phyloP scores from a whole-genome alignment of 2,329 filamentous ascomycete species.

The Acrodontium crateriforme region DNA sequence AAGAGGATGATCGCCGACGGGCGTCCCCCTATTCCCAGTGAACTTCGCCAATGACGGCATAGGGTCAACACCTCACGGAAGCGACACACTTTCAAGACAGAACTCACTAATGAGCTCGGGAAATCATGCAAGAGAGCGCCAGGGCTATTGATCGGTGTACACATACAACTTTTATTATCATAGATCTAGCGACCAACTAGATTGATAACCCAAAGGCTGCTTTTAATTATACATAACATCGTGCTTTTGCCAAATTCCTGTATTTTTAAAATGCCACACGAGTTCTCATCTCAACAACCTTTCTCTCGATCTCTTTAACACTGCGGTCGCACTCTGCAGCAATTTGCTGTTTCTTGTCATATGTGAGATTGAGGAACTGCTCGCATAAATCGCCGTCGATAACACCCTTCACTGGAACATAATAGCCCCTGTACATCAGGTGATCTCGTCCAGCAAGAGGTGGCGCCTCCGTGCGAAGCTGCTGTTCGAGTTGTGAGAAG shows the following conservation, averaged over 20 bases:
- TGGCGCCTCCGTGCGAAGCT: constrained; percentile 72
- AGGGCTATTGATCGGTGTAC: too few relatives aligned
- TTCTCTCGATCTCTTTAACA: constrained; percentile 85
- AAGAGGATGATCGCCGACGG: too few relatives aligned
- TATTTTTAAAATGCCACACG: constrained; percentile 22
- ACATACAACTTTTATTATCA: too few relatives aligned
- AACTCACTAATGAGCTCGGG: too few relatives aligned
- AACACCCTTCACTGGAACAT: constrained; percentile 87
- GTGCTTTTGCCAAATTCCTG: neutral
- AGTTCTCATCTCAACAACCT: constrained; percentile 45
- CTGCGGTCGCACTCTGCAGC: constrained; percentile 84
- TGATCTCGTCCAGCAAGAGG: constrained; percentile 88
- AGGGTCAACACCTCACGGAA: too few relatives aligned
- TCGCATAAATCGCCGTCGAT: constrained; percentile 97
- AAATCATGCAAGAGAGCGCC: too few relatives aligned
- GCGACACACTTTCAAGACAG: too few relatives aligned
- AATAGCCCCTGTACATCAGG: constrained; percentile 89
- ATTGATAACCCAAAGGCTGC: too few relatives aligned
- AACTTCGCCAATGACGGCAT: too few relatives aligned
- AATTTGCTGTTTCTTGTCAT: constrained; percentile 90
- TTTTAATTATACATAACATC: neutral
- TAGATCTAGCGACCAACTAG: too few relatives aligned
- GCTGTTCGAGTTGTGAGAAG: constrained; percentile 85
- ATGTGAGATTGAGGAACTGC: constrained; percentile 67
- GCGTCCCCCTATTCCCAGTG: too few relatives aligned